A percentile compares a stretch with the other conserved stretches of the same genome.
Conservation (phyloP, 495 filamentous ascomycete species). For the Lophiotrema nucula region DNA sequence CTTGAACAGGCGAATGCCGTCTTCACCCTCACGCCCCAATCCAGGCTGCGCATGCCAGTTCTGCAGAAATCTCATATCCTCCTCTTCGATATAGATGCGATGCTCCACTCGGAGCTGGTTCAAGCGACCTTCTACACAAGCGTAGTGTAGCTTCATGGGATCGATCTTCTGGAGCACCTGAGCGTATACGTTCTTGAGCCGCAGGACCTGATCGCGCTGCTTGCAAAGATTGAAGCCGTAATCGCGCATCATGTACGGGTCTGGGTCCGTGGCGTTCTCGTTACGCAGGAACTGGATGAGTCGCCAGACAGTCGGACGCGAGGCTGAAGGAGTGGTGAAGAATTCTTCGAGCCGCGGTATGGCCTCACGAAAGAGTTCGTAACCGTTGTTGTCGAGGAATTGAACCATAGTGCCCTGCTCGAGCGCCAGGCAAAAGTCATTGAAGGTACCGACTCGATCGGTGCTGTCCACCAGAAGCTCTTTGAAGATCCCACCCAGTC, state of each 20-base stretch:
- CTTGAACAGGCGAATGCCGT: no score
- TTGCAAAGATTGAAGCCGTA: constrained; percentile 18
- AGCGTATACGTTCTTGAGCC: constrained; percentile 9
- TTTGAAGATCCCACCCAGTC: neutral
- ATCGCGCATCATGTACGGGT: neutral
- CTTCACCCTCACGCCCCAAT: no score
- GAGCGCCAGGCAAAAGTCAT: constrained; percentile 1
- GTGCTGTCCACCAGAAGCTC: neutral
- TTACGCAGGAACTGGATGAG: constrained; percentile 9
- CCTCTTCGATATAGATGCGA: neutral
- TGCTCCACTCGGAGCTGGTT: neutral
- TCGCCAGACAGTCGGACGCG: constrained; percentile 1
- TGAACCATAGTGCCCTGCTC: neutral
- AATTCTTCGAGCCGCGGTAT: constrained; percentile 2
- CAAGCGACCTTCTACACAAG: neutral
- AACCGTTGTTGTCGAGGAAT: constrained; percentile 3
- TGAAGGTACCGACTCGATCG: neutral
- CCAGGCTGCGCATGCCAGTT: neutral
- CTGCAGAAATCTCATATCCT: neutral
- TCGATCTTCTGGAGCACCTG: neutral
- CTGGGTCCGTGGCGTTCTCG: neutral
- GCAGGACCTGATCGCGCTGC: constrained; percentile 2
- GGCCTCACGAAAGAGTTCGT: neutral
- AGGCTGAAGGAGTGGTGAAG: neutral
- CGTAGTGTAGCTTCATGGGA: constrained; percentile 4